phyloP scores from a whole-genome alignment of 179 eudicot genomes.

The Vitellaria paradoxa region DNA sequence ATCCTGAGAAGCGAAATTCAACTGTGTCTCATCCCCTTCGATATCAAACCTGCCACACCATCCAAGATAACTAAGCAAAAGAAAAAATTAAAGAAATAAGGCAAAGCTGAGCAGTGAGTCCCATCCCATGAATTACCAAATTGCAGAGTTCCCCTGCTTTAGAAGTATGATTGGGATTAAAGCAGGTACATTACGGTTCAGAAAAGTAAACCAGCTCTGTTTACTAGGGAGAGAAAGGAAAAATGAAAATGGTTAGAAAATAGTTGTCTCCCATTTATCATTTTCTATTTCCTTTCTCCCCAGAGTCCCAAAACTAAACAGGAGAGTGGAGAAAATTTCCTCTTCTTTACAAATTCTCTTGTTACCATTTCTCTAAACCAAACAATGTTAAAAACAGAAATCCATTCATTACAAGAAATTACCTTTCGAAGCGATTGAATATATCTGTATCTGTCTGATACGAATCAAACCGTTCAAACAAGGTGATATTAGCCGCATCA shows the following conservation, averaged over 20 bases:
- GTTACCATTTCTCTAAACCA: no score
- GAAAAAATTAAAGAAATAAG: neutral
- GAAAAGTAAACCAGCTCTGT: neutral
- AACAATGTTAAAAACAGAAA: neutral
- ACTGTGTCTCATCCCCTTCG: conserved; percentile 65
- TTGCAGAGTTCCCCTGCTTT: conserved; percentile 1
- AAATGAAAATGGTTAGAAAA: no score
- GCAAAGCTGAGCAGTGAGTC: neutral
- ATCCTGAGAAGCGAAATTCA: conserved; percentile 44
- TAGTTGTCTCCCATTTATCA: no score
- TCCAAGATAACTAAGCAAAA: conserved; percentile 7
- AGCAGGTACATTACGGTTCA: neutral
- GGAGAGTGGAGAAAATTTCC: no score
- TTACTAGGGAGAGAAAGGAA: no score
- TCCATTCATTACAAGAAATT: neutral
- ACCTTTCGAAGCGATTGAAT: conserved; percentile 80
- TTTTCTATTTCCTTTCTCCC: no score
- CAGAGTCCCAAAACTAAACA: no score
- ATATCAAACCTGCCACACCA: conserved; percentile 69
- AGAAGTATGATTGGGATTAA: neutral
- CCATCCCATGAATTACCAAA: conserved; percentile 5
- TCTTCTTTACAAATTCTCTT: no score
- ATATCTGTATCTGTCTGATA: conserved; percentile 42
- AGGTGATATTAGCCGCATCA: conserved; percentile 70
- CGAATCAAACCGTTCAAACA: conserved; percentile 55